phyloP scores from a whole-genome alignment of 805 yeast genomes.

The Monosporozyma siamensis region DNA sequence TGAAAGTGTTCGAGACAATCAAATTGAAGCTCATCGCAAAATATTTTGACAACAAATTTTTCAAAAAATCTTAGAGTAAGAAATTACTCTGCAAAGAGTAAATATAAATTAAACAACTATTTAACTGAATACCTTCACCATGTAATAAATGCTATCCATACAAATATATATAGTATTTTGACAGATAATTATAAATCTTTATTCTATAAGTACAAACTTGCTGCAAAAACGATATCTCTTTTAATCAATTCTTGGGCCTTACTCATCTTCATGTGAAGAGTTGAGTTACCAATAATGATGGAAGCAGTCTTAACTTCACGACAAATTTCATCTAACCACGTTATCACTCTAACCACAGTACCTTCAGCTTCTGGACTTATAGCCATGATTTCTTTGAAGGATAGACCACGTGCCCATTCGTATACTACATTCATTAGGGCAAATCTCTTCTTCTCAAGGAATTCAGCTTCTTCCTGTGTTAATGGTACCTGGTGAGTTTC shows the following conservation, averaged over 20 bases:
- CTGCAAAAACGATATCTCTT: constrained; percentile 95
- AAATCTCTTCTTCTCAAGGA: constrained; percentile 74
- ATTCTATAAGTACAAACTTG: constrained; percentile 68
- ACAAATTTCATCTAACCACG: constrained; percentile 88
- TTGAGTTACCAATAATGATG: constrained; percentile 85
- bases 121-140: no score
- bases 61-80: no score
- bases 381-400: constrained; percentile 85
- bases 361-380: constrained; percentile 91
- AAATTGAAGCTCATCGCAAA: constrained; percentile 1
- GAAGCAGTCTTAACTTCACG: constrained; percentile 93
- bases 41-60: no score
- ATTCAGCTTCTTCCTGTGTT: constrained; percentile 78
- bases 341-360: constrained; percentile 90
- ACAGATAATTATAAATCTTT: background rate
- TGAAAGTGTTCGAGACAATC: no score
- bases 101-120: no score
- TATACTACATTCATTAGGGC: constrained; percentile 89
- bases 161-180: no score
- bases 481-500: constrained; percentile 60
- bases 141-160: no score
- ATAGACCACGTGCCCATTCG: constrained; percentile 95
- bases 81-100: no score
- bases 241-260: constrained; percentile 91
- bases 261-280: constrained; percentile 80